A percentile compares a stretch with the other conserved stretches of the same genome.
Conservation (phyloP, 257 asterid species). For the Gardenia jasminoides region DNA sequence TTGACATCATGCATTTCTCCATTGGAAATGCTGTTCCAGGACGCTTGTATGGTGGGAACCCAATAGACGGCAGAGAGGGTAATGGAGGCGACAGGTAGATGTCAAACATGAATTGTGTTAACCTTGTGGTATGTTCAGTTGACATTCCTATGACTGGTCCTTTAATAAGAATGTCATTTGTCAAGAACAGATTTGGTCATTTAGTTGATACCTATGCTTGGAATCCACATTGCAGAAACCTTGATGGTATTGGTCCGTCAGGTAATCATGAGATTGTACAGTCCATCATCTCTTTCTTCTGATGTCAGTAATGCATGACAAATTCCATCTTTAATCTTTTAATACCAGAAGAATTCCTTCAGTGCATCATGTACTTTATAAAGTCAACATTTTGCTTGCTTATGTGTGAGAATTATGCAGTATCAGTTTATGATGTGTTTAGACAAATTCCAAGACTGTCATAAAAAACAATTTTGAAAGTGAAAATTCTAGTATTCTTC, state of each 20-base stretch:
- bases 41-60: conserved; percentile 67
- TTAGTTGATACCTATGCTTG: conserved; percentile 76
- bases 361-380: neutral
- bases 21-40: conserved; percentile 89
- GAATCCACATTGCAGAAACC: conserved; percentile 72
- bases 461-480: neutral
- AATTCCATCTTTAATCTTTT: neutral
- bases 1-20: conserved; percentile 88
- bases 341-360: neutral
- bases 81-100: conserved; percentile 58
- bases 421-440: neutral
- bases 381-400: neutral
- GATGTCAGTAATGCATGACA: conserved; percentile 3
- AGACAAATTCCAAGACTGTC: neutral
- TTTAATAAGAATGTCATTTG: conserved; percentile 7
- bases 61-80: conserved; percentile 37
- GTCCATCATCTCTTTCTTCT: neutral
- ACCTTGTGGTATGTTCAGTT: neutral
- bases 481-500: neutral
- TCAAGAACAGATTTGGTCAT: conserved; percentile 50
- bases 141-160: conserved; percentile 1
- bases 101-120: neutral
- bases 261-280: conserved; percentile 37
- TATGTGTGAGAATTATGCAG: neutral
- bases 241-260: conserved; percentile 55